Evolutionary conservation across 1,139 yeast species (phyloP).

Genomic region (Diutina catenulata): DNA sequence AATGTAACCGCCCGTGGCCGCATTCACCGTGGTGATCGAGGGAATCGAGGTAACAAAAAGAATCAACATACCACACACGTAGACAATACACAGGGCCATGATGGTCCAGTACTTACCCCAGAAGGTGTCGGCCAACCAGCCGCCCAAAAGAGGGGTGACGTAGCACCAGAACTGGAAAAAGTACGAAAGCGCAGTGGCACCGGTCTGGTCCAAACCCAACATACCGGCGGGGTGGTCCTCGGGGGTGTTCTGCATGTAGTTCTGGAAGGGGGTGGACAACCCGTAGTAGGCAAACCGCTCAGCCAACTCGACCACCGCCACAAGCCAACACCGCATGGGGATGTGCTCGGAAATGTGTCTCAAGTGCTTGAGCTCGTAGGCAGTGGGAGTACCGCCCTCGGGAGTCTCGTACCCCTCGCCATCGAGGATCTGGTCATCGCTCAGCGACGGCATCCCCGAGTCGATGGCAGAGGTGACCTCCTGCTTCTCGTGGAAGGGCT

Average conservation of each 20-base stretch:
- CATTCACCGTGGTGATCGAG: conserved; percentile 33
- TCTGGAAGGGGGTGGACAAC: conserved; percentile 62
- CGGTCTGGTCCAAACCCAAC: conserved; percentile 20
- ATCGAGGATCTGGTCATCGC: no score
- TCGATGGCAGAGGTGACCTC: no score
- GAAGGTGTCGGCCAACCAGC: conserved; percentile 63
- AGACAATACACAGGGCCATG: conserved; percentile 37
- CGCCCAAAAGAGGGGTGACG: conserved; percentile 69
- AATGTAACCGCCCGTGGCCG: conserved; percentile 42
- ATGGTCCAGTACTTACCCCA: conserved; percentile 67
- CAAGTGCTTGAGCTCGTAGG: conserved; percentile 25
- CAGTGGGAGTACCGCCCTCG: conserved; percentile 22
- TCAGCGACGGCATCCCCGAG: no score
- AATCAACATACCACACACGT: conserved; percentile 50
- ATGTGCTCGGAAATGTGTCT: conserved; percentile 30
- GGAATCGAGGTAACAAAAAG: conserved; percentile 68
- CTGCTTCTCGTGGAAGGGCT: no score
- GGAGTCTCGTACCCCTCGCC: background rate
- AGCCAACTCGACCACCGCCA: conserved; percentile 69
- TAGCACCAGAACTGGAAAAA: conserved; percentile 80
- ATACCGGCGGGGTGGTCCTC: conserved; percentile 45
- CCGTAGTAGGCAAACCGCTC: conserved; percentile 80
- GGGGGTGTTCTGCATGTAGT: conserved; percentile 55
- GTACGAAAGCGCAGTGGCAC: conserved; percentile 63
- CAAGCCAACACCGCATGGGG: conserved; percentile 46